phyloP scores from a whole-genome alignment of 805 yeast genomes.

The Starmerella sp. region DNA sequence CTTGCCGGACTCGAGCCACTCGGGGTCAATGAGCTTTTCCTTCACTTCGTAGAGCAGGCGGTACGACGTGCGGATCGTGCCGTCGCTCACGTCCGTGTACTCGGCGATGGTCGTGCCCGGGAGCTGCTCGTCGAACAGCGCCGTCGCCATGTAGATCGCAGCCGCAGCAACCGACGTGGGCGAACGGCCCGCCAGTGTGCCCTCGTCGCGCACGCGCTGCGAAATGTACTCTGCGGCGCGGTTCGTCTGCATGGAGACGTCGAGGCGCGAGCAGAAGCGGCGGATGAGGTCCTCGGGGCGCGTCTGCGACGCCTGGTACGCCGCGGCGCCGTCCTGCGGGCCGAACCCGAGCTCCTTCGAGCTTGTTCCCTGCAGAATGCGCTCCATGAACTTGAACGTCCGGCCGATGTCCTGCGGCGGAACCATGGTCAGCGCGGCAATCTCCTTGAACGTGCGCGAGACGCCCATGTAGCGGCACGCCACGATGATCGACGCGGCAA shows the following conservation, averaged over 20 bases:
- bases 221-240: slow-evolving; percentile 92
- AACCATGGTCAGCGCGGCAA: slow-evolving; percentile 87
- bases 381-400: slow-evolving; percentile 75
- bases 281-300: slow-evolving; percentile 90
- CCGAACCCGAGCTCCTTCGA: slow-evolving; percentile 30
- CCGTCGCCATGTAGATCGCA: slow-evolving; percentile 84
- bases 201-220: slow-evolving; percentile 75
- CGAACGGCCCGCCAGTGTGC: slow-evolving; percentile 90
- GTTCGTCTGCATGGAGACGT: slow-evolving; percentile 70
- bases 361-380: slow-evolving; percentile 35
- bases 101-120: slow-evolving; percentile 77
- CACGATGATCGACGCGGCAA: slow-evolving; percentile 91
- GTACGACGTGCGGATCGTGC: slow-evolving; percentile 88
- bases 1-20: slow-evolving; percentile 61
- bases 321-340: slow-evolving; percentile 21
- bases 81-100: slow-evolving; percentile 91
- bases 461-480: slow-evolving; percentile 93
- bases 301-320: slow-evolving; percentile 63
- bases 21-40: slow-evolving; percentile 60
- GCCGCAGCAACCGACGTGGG: slow-evolving; percentile 98
- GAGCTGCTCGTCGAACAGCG: slow-evolving; percentile 70
- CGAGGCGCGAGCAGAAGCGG: slow-evolving; percentile 91
- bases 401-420: slow-evolving; percentile 91
- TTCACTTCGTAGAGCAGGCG: slow-evolving; percentile 67
- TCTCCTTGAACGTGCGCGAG: slow-evolving; percentile 90